Base-by-base conservation (phyloP, 225 moss, liverwort and hornwort species). In the Physcomitrium patens region DNA sequence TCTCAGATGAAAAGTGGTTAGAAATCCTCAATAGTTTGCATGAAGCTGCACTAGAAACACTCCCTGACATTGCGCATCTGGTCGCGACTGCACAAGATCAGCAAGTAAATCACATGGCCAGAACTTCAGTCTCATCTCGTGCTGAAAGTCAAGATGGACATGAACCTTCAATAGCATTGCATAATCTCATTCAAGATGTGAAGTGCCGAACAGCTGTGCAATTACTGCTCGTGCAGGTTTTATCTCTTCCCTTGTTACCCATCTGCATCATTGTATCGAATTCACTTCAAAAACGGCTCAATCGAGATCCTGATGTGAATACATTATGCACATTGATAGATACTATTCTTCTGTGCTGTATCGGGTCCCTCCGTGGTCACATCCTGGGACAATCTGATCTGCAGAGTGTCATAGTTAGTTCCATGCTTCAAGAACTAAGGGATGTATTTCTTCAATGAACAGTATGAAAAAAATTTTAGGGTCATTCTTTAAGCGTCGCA, bases 121-220 rank as follows among this genome's bases (percentile, higher is more conserved):
- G 80, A 71, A 70, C 74, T 24, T 83, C 86, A 45, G 71, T 83
- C 55, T 89, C 86, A 61, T 75, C 86, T 15, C 89, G 80, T 0
- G 79, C 79, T 60, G 89, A 94, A 76, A 91, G 89, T 78, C 82
- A 84, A 61, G 91, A 96, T 75, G 82, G 88, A 60, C 85, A 79
- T 66, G 92, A 94, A 79, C 76, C 93, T 23, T 86, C 88, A n/a
- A 71, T 82, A 20, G 73, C 87, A 52, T 73, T 85, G 79, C 92
- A 93, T 45, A 81, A 80, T 79, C 79, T 89, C 64, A 91, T 93
- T 61, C 84, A 95, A 79, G 99, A 95, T 75, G 90, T 91, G 56
- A 93, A 91, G 81, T 95, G 93, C 80, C 93, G 93, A 62, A 95
- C 93, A 37, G 95, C 95, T 76, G 99, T 99, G 63, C 99, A 99